Conservation (phyloP, 495 filamentous ascomycete genomes). For the Xylaria grammica region DNA sequence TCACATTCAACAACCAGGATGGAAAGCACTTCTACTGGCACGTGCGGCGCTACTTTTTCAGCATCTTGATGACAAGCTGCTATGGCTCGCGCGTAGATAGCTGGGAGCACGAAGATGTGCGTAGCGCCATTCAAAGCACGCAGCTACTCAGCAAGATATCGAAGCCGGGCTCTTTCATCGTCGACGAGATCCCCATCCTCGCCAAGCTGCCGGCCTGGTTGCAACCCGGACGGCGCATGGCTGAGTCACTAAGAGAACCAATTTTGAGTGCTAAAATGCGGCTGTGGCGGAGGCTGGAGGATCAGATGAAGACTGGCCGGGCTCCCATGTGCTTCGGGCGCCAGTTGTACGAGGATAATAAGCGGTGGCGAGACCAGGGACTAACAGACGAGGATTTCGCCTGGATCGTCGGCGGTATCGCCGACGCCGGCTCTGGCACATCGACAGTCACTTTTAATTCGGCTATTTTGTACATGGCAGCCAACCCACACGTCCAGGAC, state of each 20-base stretch:
- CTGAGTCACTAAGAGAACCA: slow-evolving; percentile 17
- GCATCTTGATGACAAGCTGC: slow-evolving; percentile 34
- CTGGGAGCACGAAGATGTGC: slow-evolving; percentile 3
- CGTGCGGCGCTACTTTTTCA: slow-evolving; percentile 37
- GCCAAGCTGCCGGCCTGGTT: slow-evolving; percentile 32
- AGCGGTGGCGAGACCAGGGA: slow-evolving; percentile 26
- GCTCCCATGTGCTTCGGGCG: slow-evolving; percentile 29
- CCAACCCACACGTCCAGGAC: slow-evolving; percentile 21
- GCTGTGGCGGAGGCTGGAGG: slow-evolving; percentile 45
- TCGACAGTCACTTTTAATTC: slow-evolving; percentile 57
- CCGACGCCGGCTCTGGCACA: slow-evolving; percentile 59
- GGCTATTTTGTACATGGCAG: slow-evolving; percentile 52
- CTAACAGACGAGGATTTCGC: slow-evolving; percentile 17
- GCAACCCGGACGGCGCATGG: slow-evolving; percentile 25
- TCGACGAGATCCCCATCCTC: slow-evolving; percentile 32
- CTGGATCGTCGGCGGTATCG: background rate
- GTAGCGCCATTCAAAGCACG: slow-evolving; percentile 18
- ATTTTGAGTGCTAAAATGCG: slow-evolving; percentile 48
- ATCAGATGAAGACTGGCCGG: slow-evolving; percentile 28
- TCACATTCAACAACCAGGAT: slow-evolving; percentile 30
- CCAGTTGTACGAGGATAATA: slow-evolving; percentile 27
- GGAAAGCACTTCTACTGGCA: slow-evolving; percentile 35
- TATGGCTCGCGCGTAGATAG: slow-evolving; percentile 35
- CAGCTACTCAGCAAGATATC: slow-evolving; percentile 25
- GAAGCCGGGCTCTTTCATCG: slow-evolving; percentile 31